Conservation (phyloP, 306 rosid species). For the Vigna reflexopilosa region DNA sequence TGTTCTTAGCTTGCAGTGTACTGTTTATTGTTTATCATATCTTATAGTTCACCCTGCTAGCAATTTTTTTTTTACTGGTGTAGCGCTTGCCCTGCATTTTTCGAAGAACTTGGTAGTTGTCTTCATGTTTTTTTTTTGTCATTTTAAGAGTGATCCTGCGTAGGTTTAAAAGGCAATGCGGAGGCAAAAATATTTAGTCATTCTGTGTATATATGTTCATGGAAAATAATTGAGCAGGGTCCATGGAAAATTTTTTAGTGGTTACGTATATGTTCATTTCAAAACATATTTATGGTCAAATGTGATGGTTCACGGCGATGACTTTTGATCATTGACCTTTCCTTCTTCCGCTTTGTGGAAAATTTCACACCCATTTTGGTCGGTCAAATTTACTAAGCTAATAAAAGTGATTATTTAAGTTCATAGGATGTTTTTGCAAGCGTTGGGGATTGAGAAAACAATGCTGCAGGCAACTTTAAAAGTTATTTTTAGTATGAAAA, state of each 20-base stretch:
- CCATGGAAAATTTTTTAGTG: not conserved
- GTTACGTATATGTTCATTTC: not conserved
- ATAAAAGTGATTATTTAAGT: not conserved
- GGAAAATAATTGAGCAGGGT: not conserved
- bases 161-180: not conserved
- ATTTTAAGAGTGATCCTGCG: not conserved
- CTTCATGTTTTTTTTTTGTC: not conserved
- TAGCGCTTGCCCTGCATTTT: not conserved
- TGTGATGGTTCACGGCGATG: not conserved
- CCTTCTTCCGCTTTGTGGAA: not conserved
- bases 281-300: not conserved
- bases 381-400: not conserved
- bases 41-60: conserved; percentile 10
- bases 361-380: not conserved
- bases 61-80: conserved; percentile 4
- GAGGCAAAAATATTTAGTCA: not conserved
- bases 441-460: not conserved
- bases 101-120: not conserved
- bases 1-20: conserved; percentile 27
- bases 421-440: not conserved
- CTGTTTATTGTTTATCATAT: conserved; percentile 25
- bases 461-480: not conserved
- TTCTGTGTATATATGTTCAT: too few relatives aligned
- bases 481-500: not conserved
- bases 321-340: not conserved